A percentile compares a stretch with the other conserved stretches of the same genome.
Conservation (phyloP, 2,329 filamentous ascomycete species). For the Cryphonectria naterciae region DNA sequence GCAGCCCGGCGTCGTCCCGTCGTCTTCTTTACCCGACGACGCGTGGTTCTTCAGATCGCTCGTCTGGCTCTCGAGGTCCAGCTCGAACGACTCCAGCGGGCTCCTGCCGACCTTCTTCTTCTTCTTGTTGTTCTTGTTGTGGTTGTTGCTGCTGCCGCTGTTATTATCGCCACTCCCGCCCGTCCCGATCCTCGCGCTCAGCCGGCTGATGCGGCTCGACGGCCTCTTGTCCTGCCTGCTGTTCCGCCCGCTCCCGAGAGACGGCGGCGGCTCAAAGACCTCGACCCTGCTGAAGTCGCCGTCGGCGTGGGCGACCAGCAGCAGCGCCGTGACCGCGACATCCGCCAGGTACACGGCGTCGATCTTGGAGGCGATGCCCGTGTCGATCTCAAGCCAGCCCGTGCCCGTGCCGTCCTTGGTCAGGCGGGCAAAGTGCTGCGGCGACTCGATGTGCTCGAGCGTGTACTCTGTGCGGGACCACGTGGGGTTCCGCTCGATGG, state of each 20-base stretch:
- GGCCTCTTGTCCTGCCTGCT: slow-evolving; percentile 33
- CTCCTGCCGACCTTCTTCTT: slow-evolving; percentile 33
- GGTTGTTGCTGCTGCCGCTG: too few species aligned
- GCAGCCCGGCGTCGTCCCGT: slow-evolving; percentile 56
- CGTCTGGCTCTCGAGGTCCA: slow-evolving; percentile 67
- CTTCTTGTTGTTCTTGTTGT: neutral
- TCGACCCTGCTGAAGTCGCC: slow-evolving; percentile 56
- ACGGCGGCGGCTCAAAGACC: slow-evolving; percentile 63
- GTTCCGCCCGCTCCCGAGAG: slow-evolving; percentile 31
- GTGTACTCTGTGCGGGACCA: slow-evolving; percentile 67
- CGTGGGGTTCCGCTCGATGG: slow-evolving; percentile 60
- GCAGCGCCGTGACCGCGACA: slow-evolving; percentile 62
- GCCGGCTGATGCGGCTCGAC: slow-evolving; percentile 38
- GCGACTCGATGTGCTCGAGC: slow-evolving; percentile 66
- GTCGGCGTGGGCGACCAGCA: slow-evolving; percentile 63
- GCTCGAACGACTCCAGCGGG: slow-evolving; percentile 61
- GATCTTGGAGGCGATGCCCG: slow-evolving; percentile 60
- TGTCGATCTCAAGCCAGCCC: slow-evolving; percentile 66
- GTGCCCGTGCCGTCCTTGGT: slow-evolving; percentile 63
- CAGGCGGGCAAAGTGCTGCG: slow-evolving; percentile 62
- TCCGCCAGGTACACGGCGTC: slow-evolving; percentile 66
- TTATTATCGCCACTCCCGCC: neutral
- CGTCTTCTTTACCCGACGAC: slow-evolving; percentile 43
- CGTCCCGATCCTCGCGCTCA: slow-evolving; percentile 34
- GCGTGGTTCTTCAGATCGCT: slow-evolving; percentile 50